Percentiles rank a stretch among this genome's conserved stretches.
Evolutionary conservation across 2,329 filamentous ascomycete genomes (phyloP).

Genomic region (Diaporthe eres): DNA sequence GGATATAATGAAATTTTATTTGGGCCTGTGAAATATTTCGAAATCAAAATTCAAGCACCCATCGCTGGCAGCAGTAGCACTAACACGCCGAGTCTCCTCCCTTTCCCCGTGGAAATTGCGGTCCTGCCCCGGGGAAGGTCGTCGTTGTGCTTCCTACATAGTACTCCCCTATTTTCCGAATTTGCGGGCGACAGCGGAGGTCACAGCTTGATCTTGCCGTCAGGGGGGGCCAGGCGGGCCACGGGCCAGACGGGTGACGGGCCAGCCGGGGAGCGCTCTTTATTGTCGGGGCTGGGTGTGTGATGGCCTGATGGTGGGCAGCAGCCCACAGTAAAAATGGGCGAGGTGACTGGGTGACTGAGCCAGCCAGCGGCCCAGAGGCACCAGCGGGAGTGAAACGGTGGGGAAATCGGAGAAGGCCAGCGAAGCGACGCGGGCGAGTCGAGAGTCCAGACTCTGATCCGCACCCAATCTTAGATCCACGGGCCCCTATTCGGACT

Average conservation of each 20-base stretch:
- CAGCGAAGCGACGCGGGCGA: slow-evolving; percentile 14
- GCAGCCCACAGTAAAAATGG: slow-evolving; percentile 19
- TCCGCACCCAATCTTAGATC: slow-evolving; percentile 41
- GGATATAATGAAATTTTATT: not conserved
- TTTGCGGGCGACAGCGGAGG: slow-evolving; percentile 28
- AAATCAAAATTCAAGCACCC: too few relatives aligned
- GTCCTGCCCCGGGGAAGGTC: not conserved
- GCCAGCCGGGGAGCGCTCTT: slow-evolving; percentile 27
- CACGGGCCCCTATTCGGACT: slow-evolving; percentile 34
- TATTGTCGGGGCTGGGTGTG: slow-evolving; percentile 21
- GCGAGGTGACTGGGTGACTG: not conserved
- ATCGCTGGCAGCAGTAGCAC: not conserved
- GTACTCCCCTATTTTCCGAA: slow-evolving; percentile 6
- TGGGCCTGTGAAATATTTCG: not conserved
- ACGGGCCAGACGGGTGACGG: slow-evolving; percentile 22
- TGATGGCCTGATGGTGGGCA: slow-evolving; percentile 33
- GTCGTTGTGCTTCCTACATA: slow-evolving; percentile 19
- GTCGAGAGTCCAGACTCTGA: slow-evolving; percentile 37
- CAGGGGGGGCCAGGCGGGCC: slow-evolving; percentile 18
- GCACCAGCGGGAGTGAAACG: slow-evolving; percentile 34
- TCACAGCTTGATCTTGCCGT: slow-evolving; percentile 28
- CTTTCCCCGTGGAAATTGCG: slow-evolving; percentile 29
- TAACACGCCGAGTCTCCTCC: slow-evolving; percentile 24
- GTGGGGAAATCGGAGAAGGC: slow-evolving; percentile 40
- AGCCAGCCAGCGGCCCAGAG: slow-evolving; percentile 1